These are phyloP conservation scores for Mycena crocata DNA, from an alignment of 768 basidiomycete species.

Conservation along the genomic window DNA sequence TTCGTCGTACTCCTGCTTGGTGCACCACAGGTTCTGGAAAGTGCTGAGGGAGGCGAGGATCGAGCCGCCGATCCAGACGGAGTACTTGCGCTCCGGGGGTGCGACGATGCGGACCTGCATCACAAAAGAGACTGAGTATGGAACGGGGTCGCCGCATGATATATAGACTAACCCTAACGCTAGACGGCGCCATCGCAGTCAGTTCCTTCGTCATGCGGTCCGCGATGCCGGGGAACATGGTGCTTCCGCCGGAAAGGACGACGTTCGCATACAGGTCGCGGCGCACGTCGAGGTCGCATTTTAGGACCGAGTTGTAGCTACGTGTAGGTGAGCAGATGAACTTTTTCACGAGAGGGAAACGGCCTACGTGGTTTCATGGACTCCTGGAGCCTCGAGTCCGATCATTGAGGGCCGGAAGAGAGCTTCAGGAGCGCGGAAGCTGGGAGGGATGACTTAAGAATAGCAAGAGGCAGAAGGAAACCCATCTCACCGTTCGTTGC, in stretches of 20 bases:
- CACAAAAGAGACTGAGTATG: background rate
- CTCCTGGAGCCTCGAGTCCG: slow-evolving; percentile 59
- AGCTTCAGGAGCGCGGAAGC: slow-evolving; percentile 77
- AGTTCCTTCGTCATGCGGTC: slow-evolving; percentile 81
- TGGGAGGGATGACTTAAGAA: background rate
- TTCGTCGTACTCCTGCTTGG: slow-evolving; percentile 36
- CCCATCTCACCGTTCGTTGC: slow-evolving; percentile 63
- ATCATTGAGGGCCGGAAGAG: slow-evolving; percentile 79
- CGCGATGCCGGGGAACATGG: slow-evolving; percentile 41
- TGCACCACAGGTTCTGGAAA: slow-evolving; percentile 33
- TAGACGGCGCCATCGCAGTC: slow-evolving; percentile 68
- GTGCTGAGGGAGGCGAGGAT: slow-evolving; percentile 32
- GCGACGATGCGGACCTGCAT: slow-evolving; percentile 58
- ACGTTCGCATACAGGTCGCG: slow-evolving; percentile 44
- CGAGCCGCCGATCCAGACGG: slow-evolving; percentile 43
- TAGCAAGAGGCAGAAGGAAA: background rate
- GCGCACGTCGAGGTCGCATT: slow-evolving; percentile 69
- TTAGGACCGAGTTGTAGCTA: slow-evolving; percentile 69
- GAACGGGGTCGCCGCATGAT: background rate
- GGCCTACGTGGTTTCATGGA: slow-evolving; percentile 48
- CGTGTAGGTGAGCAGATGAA: background rate
- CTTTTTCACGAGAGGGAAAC: background rate
- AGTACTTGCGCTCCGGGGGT: slow-evolving; percentile 78
- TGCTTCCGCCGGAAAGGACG: slow-evolving; percentile 32
- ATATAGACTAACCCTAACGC: slow-evolving; percentile 60